Conservation (phyloP, 2,329 filamentous ascomycete species). For the Dothistroma pini region DNA sequence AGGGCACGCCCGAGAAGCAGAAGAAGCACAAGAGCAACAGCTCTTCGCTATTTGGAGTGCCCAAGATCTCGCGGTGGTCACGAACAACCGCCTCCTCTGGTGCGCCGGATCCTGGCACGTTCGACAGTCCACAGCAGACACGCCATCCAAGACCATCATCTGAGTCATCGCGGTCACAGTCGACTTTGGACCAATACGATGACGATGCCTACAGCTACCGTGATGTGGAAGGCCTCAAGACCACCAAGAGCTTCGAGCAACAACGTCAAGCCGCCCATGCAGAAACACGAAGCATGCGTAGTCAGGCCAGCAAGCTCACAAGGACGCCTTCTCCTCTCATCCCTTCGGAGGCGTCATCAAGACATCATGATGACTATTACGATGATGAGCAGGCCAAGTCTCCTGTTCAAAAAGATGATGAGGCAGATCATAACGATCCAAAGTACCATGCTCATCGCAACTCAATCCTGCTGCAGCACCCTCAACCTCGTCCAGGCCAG, state of each 20-base stretch:
- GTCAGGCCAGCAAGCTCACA: slow-evolving; percentile 35
- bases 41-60: slow-evolving; percentile 67
- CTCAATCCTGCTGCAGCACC: slow-evolving; percentile 74
- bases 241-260: slow-evolving; percentile 31
- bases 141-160: slow-evolving; percentile 51
- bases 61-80: slow-evolving; percentile 95
- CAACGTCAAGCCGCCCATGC: slow-evolving; percentile 17
- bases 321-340: slow-evolving; percentile 52
- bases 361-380: slow-evolving; percentile 18
- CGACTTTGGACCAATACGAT: slow-evolving; percentile 63
- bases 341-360: slow-evolving; percentile 48
- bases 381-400: slow-evolving; percentile 22
- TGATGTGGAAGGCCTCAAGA: slow-evolving; percentile 53
- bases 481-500: slow-evolving; percentile 70
- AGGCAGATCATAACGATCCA: slow-evolving; percentile 53
- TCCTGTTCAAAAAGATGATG: slow-evolving; percentile 27
- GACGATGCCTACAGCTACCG: slow-evolving; percentile 52
- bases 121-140: slow-evolving; percentile 30
- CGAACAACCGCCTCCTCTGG: slow-evolving; percentile 91
- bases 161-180: slow-evolving; percentile 71
- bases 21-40: slow-evolving; percentile 86
- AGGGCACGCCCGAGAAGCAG: slow-evolving; percentile 69
- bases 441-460: slow-evolving; percentile 81
- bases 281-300: slow-evolving; percentile 34
- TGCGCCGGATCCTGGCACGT: slow-evolving; percentile 42